Evolutionary conservation across 2,329 filamentous ascomycete genomes (phyloP), one percentile per base, ranked within the genome.

Genomic region (Fusarium oxysporum): DNA sequence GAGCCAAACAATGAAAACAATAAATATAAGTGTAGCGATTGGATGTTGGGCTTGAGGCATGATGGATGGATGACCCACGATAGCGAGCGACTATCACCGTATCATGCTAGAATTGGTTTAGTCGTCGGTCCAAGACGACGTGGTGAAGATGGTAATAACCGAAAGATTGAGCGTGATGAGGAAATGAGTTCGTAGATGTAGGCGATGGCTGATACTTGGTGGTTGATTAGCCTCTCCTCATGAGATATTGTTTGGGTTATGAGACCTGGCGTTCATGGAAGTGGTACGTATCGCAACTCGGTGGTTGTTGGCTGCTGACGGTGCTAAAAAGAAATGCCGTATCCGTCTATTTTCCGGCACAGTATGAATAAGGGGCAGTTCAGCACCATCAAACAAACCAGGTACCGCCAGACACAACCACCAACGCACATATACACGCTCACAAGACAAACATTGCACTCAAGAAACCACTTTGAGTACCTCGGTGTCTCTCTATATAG

Each of bases 1-100:
- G 43, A 83, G 73, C 82, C 82, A 83, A 64, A 83, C 73, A 81
- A 87, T 76, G 60, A 82, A 76, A 40, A 82, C 55, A 65, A 80
- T 64, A 50, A 79, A 75, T 44, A 79, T 62, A 33, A 82, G 60
- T 25, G 70, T 79, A 19, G 73, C 80, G 54, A 77, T 77, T 53
- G 80, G 80, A 61, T 86, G 85, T 76, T 85, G 86, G 61, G 82
- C 80, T 67, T 80, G 83, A 74, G 86, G 82, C 85, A 88, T 88
- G 80, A 78, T 23, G 47, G 21, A 32, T 48, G n/a, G 11, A 33
- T 82, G 78, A 74, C 76, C 75, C 62, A 64, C 72, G 74, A 60
- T 65, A 30, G 59, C 48, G 57, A 41, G 67, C 55, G 59, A 55
- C 71, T 77, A 77, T 71, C 68, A 61, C 66, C 62, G 62, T 70